These are phyloP conservation scores for Paecilomyces fulvus DNA, from an alignment of 2,329 filamentous ascomycete species.

Conservation along the genomic window DNA sequence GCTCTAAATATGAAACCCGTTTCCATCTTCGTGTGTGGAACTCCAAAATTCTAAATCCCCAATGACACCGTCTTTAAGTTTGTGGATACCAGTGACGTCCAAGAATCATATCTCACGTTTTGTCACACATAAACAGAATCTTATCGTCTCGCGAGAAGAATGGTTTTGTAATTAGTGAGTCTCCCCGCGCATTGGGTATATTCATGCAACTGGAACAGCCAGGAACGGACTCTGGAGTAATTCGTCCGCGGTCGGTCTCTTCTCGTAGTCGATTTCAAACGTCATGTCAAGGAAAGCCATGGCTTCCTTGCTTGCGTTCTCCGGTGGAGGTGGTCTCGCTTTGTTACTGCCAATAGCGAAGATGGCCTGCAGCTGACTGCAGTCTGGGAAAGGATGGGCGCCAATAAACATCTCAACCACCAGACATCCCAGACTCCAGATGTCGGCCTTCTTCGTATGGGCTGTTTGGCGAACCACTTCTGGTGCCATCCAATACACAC, in stretches of 20 bases:
- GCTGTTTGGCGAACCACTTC: slow-evolving; percentile 97
- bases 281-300: slow-evolving; percentile 76
- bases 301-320: slow-evolving; percentile 75
- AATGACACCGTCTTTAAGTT: neutral
- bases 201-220: slow-evolving; percentile 51
- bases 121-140: neutral
- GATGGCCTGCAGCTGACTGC: slow-evolving; percentile 93
- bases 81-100: neutral
- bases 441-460: slow-evolving; percentile 96
- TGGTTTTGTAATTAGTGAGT: neutral
- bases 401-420: slow-evolving; percentile 99
- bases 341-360: slow-evolving; percentile 93
- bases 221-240: slow-evolving; percentile 77
- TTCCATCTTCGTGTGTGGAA: neutral
- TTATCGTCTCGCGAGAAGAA: neutral
- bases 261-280: slow-evolving; percentile 92
- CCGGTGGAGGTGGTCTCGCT: slow-evolving; percentile 80
- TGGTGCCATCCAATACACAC: slow-evolving; percentile 99
- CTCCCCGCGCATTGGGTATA: neutral
- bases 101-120: neutral
- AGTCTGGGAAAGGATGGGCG: slow-evolving; percentile 91
- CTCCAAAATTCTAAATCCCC: neutral
- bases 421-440: slow-evolving; percentile 93
- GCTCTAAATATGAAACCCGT: neutral
- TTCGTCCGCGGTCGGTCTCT: slow-evolving; percentile 85